Conservation (phyloP, 108 stramenopile genomes). For the Schizochytrium sp. region DNA sequence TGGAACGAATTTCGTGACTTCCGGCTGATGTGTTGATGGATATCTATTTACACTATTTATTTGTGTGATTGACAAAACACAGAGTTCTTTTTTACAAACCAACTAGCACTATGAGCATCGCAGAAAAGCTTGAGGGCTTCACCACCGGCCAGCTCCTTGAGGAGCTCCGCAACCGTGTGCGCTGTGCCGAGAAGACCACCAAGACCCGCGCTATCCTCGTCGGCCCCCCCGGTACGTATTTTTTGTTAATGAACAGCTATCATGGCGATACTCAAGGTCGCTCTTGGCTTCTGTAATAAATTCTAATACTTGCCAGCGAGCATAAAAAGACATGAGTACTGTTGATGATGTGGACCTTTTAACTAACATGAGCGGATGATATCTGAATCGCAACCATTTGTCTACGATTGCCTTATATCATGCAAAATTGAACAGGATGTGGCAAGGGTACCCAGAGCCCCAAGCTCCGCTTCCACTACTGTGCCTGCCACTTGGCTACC, state of each 20-base stretch:
- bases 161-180: conserved; percentile 60
- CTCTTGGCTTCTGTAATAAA: neutral
- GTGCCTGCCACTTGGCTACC: conserved; percentile 74
- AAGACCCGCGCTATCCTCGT: conserved; percentile 61
- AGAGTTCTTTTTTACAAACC: neutral
- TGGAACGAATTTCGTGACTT: no score
- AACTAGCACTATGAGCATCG: conserved; percentile 41
- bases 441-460: conserved; percentile 67
- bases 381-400: neutral
- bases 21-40: no score
- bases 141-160: conserved; percentile 40
- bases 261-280: neutral
- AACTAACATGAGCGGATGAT: neutral
- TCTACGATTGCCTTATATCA: neutral
- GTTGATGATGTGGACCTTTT: neutral
- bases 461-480: conserved; percentile 49
- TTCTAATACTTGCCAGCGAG: neutral
- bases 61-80: no score
- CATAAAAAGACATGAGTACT: neutral
- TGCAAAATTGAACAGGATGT: conserved; percentile 7
- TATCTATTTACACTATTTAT: no score
- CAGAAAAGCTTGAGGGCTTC: conserved; percentile 46
- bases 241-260: no score
- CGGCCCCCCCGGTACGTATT: conserved; percentile 7
- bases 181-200: conserved; percentile 60